phyloP scores from a whole-genome alignment of 1,139 yeast species.

The Suhomyces anneliseae region DNA sequence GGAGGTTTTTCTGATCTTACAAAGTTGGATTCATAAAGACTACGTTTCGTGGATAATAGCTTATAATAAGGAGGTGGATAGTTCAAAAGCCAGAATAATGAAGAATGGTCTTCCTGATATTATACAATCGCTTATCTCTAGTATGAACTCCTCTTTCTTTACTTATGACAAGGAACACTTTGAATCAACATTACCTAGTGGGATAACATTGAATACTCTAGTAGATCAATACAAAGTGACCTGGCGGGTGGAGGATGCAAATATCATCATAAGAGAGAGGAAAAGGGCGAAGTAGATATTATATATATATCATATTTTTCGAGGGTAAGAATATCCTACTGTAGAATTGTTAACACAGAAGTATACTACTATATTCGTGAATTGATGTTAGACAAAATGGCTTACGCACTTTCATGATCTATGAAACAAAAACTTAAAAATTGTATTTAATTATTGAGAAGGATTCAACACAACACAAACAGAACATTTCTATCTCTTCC shows the following conservation, averaged over 20 bases:
- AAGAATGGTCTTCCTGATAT: conserved; percentile 37
- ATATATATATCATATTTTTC: neutral
- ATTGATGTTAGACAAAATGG: too few species aligned
- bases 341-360: too few species aligned
- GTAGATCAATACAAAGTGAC: conserved; percentile 17
- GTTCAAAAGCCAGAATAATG: conserved; percentile 38
- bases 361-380: too few species aligned
- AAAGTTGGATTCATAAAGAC: conserved; percentile 40
- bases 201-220: conserved; percentile 22
- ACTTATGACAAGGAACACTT: conserved; percentile 24
- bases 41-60: conserved; percentile 42
- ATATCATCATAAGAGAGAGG: conserved; percentile 26
- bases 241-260: conserved; percentile 31
- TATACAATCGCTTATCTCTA: conserved; percentile 27
- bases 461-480: too few species aligned
- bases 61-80: conserved; percentile 33
- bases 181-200: conserved; percentile 31
- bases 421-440: too few species aligned
- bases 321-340: too few species aligned
- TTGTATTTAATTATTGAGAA: too few species aligned
- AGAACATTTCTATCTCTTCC: too few species aligned
- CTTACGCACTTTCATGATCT: too few species aligned
- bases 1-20: conserved; percentile 22
- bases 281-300: neutral
- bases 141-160: conserved; percentile 40